A percentile compares a stretch with the other conserved stretches of the same genome.
phyloP scores from a whole-genome alignment of 306 rosid genomes.

The Vachellia pachyceras region DNA sequence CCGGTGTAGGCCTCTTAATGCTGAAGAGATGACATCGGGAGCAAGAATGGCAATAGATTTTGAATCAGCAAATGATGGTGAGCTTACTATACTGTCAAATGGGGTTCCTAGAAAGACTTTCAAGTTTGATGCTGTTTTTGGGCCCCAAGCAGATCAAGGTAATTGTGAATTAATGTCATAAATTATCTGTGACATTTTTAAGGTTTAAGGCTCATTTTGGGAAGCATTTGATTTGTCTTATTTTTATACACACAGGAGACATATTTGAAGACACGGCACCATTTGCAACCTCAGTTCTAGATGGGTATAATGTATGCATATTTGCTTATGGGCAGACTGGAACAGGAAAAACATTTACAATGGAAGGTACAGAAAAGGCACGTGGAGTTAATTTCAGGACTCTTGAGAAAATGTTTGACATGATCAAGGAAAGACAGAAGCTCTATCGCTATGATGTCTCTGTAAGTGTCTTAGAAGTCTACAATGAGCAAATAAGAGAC shows the following conservation, averaged over 20 bases:
- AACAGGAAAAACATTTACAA: slow-evolving; percentile 94
- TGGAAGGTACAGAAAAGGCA: slow-evolving; percentile 89
- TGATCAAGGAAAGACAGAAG: slow-evolving; percentile 64
- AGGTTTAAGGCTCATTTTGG: slow-evolving; percentile 27
- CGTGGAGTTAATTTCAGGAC: slow-evolving; percentile 97
- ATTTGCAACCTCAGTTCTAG: slow-evolving; percentile 88
- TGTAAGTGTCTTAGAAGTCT: slow-evolving; percentile 95
- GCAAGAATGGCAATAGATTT: slow-evolving; percentile 81
- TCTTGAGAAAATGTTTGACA: slow-evolving; percentile 80
- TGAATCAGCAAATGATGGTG: slow-evolving; percentile 87
- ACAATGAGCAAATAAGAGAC: slow-evolving; percentile 96
- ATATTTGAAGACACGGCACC: slow-evolving; percentile 87
- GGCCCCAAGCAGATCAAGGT: slow-evolving; percentile 94
- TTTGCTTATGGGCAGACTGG: slow-evolving; percentile 99
- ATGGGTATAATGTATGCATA: slow-evolving; percentile 95
- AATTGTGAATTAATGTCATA: neutral
- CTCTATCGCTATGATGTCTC: slow-evolving; percentile 67
- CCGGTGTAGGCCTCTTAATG: slow-evolving; percentile 92
- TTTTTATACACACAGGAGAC: slow-evolving; percentile 56
- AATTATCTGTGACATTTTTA: slow-evolving; percentile 1
- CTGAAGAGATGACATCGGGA: slow-evolving; percentile 71
- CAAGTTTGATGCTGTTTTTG: slow-evolving; percentile 90
- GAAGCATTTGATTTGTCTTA: slow-evolving; percentile 16
- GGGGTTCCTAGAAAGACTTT: slow-evolving; percentile 76
- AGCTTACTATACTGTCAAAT: slow-evolving; percentile 77